Base-by-base conservation (phyloP, 129 eudicot genomes). In the Chrysanthemum makinoi region DNA sequence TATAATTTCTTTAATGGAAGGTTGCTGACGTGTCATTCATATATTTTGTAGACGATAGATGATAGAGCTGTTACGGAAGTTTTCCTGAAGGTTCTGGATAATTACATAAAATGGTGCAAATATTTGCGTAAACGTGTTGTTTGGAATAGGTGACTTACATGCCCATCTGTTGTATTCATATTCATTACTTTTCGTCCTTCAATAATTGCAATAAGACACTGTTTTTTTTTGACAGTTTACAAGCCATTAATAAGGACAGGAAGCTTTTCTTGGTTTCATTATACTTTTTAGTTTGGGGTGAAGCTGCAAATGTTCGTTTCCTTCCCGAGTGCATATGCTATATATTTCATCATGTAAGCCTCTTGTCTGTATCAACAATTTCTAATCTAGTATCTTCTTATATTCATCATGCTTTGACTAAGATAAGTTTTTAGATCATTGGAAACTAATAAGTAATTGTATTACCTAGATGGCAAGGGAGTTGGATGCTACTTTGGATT, bases 311-410 rank as follows among this genome's bases (percentile, higher is more conserved):
- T 69, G 92, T 95, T 26, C 97, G 99, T 60, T 95, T 95, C 80
- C 96, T 95, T 81, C 99, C 99, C 5, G 99, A 95, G 83, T 95
- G 99, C 83, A 82, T 95, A 76, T 90, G 99, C 93, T 95, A 95
- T 72, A 78, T 95, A 58, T 95, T 95, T 51, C 99, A 95, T 79
- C 87, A 86, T 74, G 99, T 95, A 90, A 79, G 97, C 64, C 69
- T 69, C 78, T 73, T 53, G n/a, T 71, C 39, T 26, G 47, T 53
- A 64, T 56, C 62, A 74, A 77, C 70, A 48, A 28, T 71, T 33
- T 22, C 54, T 56, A 44, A 49, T 47, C 11, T 49, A 19, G 44
- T 55, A 59, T 43, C 26, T 56, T 59, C 56, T 8, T 59, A 47
- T 47, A 59, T 57, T 19, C 57, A 10, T 60, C 19, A 26, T 72